Base-by-base conservation (phyloP, 371 early-diverging fungal genomes). In the Lichtheimia corymbifera region DNA sequence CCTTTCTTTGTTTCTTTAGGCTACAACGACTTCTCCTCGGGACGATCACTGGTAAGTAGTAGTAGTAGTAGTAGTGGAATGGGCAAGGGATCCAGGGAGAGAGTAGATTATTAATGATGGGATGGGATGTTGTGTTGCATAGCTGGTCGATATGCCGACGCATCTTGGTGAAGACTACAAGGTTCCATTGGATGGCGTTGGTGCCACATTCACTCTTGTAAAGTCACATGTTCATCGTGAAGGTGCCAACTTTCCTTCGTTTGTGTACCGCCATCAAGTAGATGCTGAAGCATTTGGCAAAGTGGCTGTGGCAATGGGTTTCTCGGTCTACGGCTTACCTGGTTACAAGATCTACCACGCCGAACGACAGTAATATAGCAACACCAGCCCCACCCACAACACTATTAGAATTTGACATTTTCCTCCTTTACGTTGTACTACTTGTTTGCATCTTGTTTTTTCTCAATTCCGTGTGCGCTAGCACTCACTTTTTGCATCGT, bases 211-310 rank as follows among this genome's bases (percentile, higher is more conserved):
- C 53, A 77, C 82, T 0, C 59, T 83, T 11, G 82, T 85, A 64
- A 82, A 82, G 49, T 55, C 85, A 5, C 64, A 71, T 41, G 83
- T 88, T 12, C 85, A 85, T 53, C 84, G 84, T 2, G 71, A 74
- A 24, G 87, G 86, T 4, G 76, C 81, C 55, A 77, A 70, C 18
- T 87, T 87, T 59, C 86, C 85, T 5, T 62, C 80, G 1, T 72
- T 71, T 57, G 74, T 78, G 40, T 68, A 84, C 35, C 75, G 80
- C 41, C 85, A 86, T 62, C 74, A 77, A 53, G 79, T 87, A 7
- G 87, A 88, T 57, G 84, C 87, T 15, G 88, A 87, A 67, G 88
- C 87, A 3, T 73, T 88, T 67, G 86, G 83, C 22, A 83, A 81
- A 55, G 74, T 84, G 59, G 85, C 87, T 49, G 82, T 79, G 57